Base-by-base conservation (phyloP, 768 basidiomycete genomes). In the Rossbeevera mucosa region DNA sequence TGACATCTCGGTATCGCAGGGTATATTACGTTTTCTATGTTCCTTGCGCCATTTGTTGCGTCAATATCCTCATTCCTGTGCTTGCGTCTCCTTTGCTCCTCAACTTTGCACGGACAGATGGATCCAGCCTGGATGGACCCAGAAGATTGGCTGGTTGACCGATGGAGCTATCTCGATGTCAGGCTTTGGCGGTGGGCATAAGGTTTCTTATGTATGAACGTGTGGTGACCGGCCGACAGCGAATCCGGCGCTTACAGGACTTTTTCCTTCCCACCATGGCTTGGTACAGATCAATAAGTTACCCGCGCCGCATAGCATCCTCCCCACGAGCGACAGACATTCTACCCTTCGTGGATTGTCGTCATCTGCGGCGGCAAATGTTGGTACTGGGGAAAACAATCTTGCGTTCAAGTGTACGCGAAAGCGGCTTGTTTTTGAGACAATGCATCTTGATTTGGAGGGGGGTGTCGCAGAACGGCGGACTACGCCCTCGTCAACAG, bases 341-440 rank as follows among this genome's bases (percentile, higher is more conserved):
- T 98, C 94, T 5, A 77, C 80, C 5, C 76, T 99, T 42, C 85
- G 95, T 11, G 94, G 92, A 12, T 73, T 95, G 44, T 80, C 80
- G 41, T 77, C 80, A 2, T 77, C 81, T 21, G 72, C 76, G 16
- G 71, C 66, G 30, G 72, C 72, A 3, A 72, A 71, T 12, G 78
- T 79, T 7, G 86, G 84, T 0, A 82, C 83, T n/a, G 89, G 94
- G 7, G 94, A 97, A 67, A 98, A 98, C 71, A 97, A 98, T 62
- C 77, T 99, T 7, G 93, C 88, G 12, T 99, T 98, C 78, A 89
- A 86, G 66, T 88, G 91, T 63, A 96, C 86, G 62, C 76, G 94
- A 60, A 92, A 89, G 65, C 75, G 92, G 46, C 76, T 97, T 51
- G 73, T 94, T 20, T 81, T 98, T 59, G 95, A 97, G 73, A 97